Base-by-base conservation (phyloP, 805 yeast genomes). In the Nakazawaea peltata region DNA sequence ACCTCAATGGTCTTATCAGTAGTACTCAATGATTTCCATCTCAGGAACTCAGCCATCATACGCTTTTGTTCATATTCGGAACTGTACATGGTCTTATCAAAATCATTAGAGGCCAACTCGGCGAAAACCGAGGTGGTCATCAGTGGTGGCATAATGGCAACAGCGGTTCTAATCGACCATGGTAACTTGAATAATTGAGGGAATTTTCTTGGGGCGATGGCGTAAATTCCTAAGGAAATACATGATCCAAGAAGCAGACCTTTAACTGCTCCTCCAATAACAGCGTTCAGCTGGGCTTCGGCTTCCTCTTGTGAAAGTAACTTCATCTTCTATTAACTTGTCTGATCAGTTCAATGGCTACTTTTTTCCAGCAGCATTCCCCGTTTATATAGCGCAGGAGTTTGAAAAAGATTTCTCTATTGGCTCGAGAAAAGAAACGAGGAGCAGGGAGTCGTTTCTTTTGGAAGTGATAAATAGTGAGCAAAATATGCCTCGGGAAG, bases 131-230 rank as follows among this genome's bases (percentile, higher is more conserved):
- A 74, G 8, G 77, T 69, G 19, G 68, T 46, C 28, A 77, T 57
- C 2, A 81, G 70, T 22, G 83, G 79, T 11, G 95, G 94, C 24
- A 75, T 68, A 38, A 80, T 71, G 46, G 73, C 73, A 35, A 77
- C 54, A 5, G 85, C 84, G 2, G 90, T 76, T 44, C 69, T 67
- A 42, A 77, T 61, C 11, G 75, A 64, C 65, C 69, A 75, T n/a
- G 79, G 65, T 44, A 71, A 45, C 23, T 51, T 58, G 46, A 71
- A 59, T 7, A 58, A 47, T 28, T 39, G 40, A 19, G 78, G 77
- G 44, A 47, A 71, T 39, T 57, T 56, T 41, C 59, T 59, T 6
- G 71, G 71, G 22, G 75, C 76, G 19, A 64, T 47, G 32, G 69
- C 69, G 48, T 67, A 73, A 32, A 77, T 54, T 11, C 75, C 75